phyloP scores from a whole-genome alignment of 805 yeast species.

The Teunomyces pallodes region DNA sequence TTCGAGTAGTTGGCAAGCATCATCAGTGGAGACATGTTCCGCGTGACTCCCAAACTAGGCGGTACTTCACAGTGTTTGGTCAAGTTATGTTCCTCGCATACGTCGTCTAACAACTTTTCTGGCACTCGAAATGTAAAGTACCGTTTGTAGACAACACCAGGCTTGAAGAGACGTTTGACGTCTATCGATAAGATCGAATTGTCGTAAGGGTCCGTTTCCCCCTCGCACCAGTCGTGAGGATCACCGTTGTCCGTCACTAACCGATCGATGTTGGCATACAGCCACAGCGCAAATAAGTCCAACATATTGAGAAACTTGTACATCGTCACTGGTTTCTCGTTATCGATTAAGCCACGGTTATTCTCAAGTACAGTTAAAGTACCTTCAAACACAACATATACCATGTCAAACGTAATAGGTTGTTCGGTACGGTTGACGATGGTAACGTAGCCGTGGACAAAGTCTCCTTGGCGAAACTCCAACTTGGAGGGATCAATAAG shows the following conservation, averaged over 20 bases:
- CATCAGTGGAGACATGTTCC: slow-evolving; percentile 24
- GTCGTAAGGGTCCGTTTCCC: slow-evolving; percentile 43
- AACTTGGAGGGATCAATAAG: slow-evolving; percentile 28
- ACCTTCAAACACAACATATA: slow-evolving; percentile 44
- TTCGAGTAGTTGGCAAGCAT: slow-evolving; percentile 21
- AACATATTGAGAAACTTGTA: slow-evolving; percentile 42
- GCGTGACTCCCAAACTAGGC: slow-evolving; percentile 34
- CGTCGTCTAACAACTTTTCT: slow-evolving; percentile 39
- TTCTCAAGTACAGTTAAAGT: slow-evolving; percentile 25
- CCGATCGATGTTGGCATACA: slow-evolving; percentile 42
- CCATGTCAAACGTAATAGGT: slow-evolving; percentile 44
- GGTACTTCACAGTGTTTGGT: slow-evolving; percentile 35
- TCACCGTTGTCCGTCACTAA: slow-evolving; percentile 28
- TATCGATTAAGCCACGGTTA: slow-evolving; percentile 16
- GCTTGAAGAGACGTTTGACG: slow-evolving; percentile 36
- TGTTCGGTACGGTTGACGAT: slow-evolving; percentile 26
- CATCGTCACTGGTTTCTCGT: slow-evolving; percentile 25
- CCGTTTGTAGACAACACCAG: slow-evolving; percentile 38
- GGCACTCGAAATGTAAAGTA: slow-evolving; percentile 42
- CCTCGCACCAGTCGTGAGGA: slow-evolving; percentile 41
- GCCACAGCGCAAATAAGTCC: slow-evolving; percentile 45
- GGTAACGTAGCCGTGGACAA: slow-evolving; percentile 43
- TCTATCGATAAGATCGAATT: slow-evolving; percentile 34
- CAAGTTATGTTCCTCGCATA: slow-evolving; percentile 36
- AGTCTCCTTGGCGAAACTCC: slow-evolving; percentile 42